phyloP scores from a whole-genome alignment of 768 basidiomycete genomes.

The Dioszegia aurantiaca region DNA sequence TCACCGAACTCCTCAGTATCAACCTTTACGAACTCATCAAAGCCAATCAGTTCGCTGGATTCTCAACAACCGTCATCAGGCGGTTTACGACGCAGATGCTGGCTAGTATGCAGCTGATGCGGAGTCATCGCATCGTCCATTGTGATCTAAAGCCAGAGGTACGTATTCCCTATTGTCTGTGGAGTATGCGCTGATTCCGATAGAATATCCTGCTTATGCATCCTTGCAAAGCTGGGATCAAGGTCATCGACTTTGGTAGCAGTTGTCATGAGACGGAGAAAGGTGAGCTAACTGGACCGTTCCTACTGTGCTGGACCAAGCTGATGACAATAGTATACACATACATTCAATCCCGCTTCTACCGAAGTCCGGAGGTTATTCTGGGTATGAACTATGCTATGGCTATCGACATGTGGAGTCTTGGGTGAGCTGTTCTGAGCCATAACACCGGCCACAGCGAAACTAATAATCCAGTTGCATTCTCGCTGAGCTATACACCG shows the following conservation, averaged over 20 bases:
- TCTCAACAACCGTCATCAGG: slow-evolving; percentile 88
- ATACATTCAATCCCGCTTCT: slow-evolving; percentile 98
- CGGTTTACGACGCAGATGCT: slow-evolving; percentile 97
- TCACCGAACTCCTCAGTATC: slow-evolving; percentile 95
- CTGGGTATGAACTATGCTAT: slow-evolving; percentile 99
- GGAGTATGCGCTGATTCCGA: slow-evolving; percentile 1
- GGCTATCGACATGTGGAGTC: slow-evolving; percentile 99
- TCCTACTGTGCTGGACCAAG: too few species aligned
- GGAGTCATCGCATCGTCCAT: slow-evolving; percentile 95
- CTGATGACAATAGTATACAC: slow-evolving; percentile 74
- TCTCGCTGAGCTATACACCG: slow-evolving; percentile 92
- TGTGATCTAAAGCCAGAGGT: slow-evolving; percentile 99
- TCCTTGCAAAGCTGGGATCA: slow-evolving; percentile 92
- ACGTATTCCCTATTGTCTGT: slow-evolving; percentile 31
- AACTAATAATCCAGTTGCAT: slow-evolving; percentile 62
- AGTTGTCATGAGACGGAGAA: slow-evolving; percentile 98
- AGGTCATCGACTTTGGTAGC: slow-evolving; percentile 98
- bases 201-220: slow-evolving; percentile 93
- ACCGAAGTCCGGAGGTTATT: slow-evolving; percentile 99
- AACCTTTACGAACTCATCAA: slow-evolving; percentile 99
- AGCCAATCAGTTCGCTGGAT: slow-evolving; percentile 97
- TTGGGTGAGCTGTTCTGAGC: slow-evolving; percentile 58
- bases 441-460: neutral
- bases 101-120: slow-evolving; percentile 83
- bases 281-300: slow-evolving; percentile 62